These are phyloP conservation scores for Suillus occidentalis DNA, from an alignment of 768 basidiomycete genomes.

Conservation along the genomic window DNA sequence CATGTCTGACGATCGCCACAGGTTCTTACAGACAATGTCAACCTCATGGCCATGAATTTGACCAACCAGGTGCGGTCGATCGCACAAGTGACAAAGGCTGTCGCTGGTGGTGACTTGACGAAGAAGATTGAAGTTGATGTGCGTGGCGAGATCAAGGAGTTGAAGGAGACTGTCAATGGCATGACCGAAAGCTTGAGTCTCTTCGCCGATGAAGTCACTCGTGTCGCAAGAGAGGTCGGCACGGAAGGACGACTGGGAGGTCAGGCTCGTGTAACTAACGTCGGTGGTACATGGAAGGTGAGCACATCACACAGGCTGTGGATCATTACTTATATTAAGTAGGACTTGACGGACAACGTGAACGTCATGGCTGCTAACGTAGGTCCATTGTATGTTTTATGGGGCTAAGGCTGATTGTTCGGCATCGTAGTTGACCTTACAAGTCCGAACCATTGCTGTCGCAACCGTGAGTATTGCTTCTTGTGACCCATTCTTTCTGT, in stretches of 20 bases:
- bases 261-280: constrained; percentile 89
- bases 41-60: constrained; percentile 87
- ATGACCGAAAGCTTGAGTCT: constrained; percentile 90
- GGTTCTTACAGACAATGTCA: constrained; percentile 78
- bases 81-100: constrained; percentile 92
- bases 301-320: background rate
- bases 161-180: constrained; percentile 91
- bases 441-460: constrained; percentile 91
- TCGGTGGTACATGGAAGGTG: constrained; percentile 94
- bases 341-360: constrained; percentile 91
- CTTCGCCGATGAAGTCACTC: constrained; percentile 80
- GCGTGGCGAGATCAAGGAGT: constrained; percentile 86
- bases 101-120: constrained; percentile 89
- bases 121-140: constrained; percentile 93
- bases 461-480: constrained; percentile 64
- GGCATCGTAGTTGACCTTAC: constrained; percentile 71
- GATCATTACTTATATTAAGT: constrained; percentile 9
- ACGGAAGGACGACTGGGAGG: constrained; percentile 95
- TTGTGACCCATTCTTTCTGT: background rate
- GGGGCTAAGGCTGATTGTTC: background rate
- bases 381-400: constrained; percentile 26
- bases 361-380: constrained; percentile 95
- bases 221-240: constrained; percentile 95
- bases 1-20: constrained; percentile 16
- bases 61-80: constrained; percentile 90